phyloP scores from a whole-genome alignment of 1,284 basidiomycete species.

The Coniophora puteana region DNA sequence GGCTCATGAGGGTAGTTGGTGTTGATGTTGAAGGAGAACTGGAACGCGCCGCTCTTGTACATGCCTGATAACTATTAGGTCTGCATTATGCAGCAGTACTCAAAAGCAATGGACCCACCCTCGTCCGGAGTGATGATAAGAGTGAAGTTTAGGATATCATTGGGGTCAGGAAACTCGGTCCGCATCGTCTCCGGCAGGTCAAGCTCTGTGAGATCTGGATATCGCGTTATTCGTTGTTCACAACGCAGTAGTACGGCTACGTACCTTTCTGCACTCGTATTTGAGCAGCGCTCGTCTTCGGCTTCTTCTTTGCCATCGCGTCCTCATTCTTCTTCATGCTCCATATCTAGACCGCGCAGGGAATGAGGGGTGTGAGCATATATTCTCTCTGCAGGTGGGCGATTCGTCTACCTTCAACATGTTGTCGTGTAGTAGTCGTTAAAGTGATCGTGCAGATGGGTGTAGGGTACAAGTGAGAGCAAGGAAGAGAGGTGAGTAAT shows the following conservation, averaged over 20 bases:
- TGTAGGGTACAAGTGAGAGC: constrained; percentile 5
- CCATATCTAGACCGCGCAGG: constrained; percentile 74
- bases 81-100: constrained; percentile 7
- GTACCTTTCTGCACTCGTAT: constrained; percentile 97
- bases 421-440: constrained; percentile 7
- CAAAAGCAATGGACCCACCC: constrained; percentile 48
- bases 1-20: constrained; percentile 99
- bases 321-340: constrained; percentile 97
- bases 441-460: constrained; percentile 13
- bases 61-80: constrained; percentile 61
- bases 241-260: constrained; percentile 6
- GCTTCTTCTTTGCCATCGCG: constrained; percentile 91
- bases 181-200: constrained; percentile 96
- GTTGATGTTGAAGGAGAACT: constrained; percentile 94
- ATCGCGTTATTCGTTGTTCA: constrained; percentile 8
- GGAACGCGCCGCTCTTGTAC: constrained; percentile 94
- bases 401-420: constrained; percentile 44
- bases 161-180: constrained; percentile 88
- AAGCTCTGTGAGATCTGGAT: constrained; percentile 92
- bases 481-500: constrained; percentile 1
- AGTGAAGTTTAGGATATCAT: constrained; percentile 94
- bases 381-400: constrained; percentile 1
- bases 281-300: constrained; percentile 96
- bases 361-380: constrained; percentile 5
- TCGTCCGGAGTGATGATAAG: constrained; percentile 97